These are phyloP conservation scores for Madurella mycetomatis DNA, from an alignment of 2,329 filamentous ascomycete genomes.

Conservation along the genomic window DNA sequence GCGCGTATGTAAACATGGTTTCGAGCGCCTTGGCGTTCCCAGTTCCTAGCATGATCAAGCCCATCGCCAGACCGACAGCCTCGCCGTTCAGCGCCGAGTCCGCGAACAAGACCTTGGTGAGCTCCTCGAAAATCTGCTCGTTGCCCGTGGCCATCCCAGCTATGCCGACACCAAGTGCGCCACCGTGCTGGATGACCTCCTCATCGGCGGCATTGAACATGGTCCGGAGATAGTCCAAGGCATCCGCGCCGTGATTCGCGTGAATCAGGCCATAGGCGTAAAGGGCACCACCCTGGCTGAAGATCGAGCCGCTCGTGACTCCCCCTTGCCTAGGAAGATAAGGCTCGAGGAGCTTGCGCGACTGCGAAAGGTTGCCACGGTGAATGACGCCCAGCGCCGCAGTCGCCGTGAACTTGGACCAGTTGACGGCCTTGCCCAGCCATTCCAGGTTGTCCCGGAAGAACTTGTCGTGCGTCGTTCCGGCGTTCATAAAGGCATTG, in stretches of 20 bases:
- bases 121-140: conserved; percentile 83
- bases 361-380: conserved; percentile 88
- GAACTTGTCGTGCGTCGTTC: conserved; percentile 96
- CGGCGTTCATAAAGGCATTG: conserved; percentile 99
- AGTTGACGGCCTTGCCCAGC: conserved; percentile 97
- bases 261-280: conserved; percentile 96
- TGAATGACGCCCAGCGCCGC: conserved; percentile 96
- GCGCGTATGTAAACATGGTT: conserved; percentile 96
- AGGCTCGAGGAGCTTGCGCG: conserved; percentile 86
- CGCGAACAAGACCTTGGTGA: conserved; percentile 82
- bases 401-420: conserved; percentile 98
- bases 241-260: conserved; percentile 92
- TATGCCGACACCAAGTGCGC: conserved; percentile 89
- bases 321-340: conserved; percentile 79
- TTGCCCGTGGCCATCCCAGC: conserved; percentile 96
- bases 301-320: conserved; percentile 77
- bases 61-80: conserved; percentile 92
- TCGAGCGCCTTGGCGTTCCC: conserved; percentile 89
- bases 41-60: conserved; percentile 97
- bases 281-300: conserved; percentile 91
- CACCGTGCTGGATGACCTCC: conserved; percentile 95
- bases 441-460: conserved; percentile 97
- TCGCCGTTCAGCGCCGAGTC: conserved; percentile 97
- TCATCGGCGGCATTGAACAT: conserved; percentile 74
- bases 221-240: conserved; percentile 71